Evolutionary conservation across 257 asterid genomes (phyloP), one percentile per base, ranked within the genome.

Genomic region (Gentiana dahurica): DNA sequence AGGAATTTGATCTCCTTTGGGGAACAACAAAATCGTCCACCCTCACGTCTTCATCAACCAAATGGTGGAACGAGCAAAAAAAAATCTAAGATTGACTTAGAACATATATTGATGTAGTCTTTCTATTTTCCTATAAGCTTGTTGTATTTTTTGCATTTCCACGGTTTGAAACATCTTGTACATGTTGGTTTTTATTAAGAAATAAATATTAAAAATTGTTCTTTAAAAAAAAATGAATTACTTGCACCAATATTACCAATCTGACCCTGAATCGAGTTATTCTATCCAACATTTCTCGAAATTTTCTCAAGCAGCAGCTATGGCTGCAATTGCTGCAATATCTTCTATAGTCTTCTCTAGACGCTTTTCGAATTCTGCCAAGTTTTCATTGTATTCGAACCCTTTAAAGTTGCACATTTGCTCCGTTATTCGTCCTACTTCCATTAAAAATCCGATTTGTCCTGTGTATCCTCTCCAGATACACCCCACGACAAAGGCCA

Each of bases 301-400:
- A 44, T 41, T 12, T 41, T 44, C 36, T 51, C 44, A n/a, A 53
- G 41, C 12, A 36, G 77, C 79, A 78, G 81, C 84, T 70, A 61
- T 74, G 75, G 79, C 77, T 56, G 79, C 86, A 58, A 59, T 57
- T 35, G 81, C 75, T 65, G 70, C 79, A 13, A 52, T 77, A 52
- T 67, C 72, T 62, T 84, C 80, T 56, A 49, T 71, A 47, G 49
- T 77, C 71, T 70, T 68, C 46, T 64, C 79, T 36, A 64, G 74
- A 41, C 36, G 52, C 59, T 67, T 81, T 51, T 71, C 79, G 12
- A 47, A 69, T 66, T 60, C 62, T 54, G 56, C 78, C 8, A 74
- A 75, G 63, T 67, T 65, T 34, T 66, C 68, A 49, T 67, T 66
- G 3, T 65, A 51, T 39, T 55, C 62, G 45, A 67, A 62, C 58